Base-by-base conservation (phyloP, 306 rosid species). In the Inga oerstediana region DNA sequence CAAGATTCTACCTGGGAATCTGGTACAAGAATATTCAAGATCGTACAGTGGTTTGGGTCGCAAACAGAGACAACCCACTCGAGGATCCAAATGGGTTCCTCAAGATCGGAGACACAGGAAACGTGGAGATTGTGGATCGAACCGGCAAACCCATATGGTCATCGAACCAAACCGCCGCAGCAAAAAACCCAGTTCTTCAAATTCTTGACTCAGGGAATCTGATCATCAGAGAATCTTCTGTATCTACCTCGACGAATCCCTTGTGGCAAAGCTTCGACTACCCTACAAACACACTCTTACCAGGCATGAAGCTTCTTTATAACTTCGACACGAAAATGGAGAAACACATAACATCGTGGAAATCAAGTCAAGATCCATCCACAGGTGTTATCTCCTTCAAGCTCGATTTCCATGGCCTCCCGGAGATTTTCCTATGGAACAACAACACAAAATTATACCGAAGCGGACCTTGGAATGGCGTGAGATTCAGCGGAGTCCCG, bases 381-480 rank as follows among this genome's bases (percentile, higher is more conserved):
- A 84, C 80, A 1, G 98, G 98, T 4, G 92, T 82, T 22, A 82
- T 32, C 39, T 82, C 92, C 4, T 90, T 94, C 89, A 88, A 86
- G 77, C 69, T 94, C 11, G 88, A 92, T 37, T 82, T 66, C 86
- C 86, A n/a, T 16, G 98, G 97, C 72, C 84, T 91, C 65, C 94
- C 97, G 15, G 97, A 94, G 71, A 43, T 91, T 56, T 94, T 90
- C 78, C 82, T 94, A 11, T 24, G 68, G 79, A 32, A 72, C 19
- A 83, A 83, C 12, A 56, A 70, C 37, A 4, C 1, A 0, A 56
- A 16, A 45, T 1, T 4, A 1, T 94, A 94, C 45, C 82, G 98
- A 30, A 94, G 98, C 54, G 98, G 98, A 27, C 97, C 98, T 1
- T 94, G 98, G 98, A 92, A 94, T 17, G 97, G 98, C 2, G 12